phyloP scores from a whole-genome alignment of 2,329 filamentous ascomycete species.

The Calonectria crousiana region DNA sequence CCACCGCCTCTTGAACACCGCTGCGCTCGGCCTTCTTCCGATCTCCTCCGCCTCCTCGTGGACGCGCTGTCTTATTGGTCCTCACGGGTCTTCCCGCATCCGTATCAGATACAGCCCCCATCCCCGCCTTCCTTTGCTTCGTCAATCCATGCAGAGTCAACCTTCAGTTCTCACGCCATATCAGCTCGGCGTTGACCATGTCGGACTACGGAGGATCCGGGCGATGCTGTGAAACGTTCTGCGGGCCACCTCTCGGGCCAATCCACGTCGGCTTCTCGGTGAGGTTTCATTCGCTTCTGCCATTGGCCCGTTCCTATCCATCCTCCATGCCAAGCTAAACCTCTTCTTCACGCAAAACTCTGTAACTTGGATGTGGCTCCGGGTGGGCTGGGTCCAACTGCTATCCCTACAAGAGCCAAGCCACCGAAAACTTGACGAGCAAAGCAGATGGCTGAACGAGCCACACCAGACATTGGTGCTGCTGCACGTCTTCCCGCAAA shows the following conservation, averaged over 20 bases:
- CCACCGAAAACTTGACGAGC: not conserved
- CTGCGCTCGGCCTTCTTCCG: constrained; percentile 28
- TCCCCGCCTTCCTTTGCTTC: not conserved
- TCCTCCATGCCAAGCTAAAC: constrained; percentile 2
- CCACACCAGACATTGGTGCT: constrained; percentile 5
- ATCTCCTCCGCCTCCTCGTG: constrained; percentile 7
- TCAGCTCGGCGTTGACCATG: not conserved
- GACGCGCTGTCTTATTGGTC: not conserved
- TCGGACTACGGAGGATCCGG: constrained; percentile 1
- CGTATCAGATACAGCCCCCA: not conserved
- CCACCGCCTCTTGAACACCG: not conserved
- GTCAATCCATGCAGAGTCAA: not conserved
- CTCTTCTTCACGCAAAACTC: not conserved
- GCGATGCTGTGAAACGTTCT: constrained; percentile 33
- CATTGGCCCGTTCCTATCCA: constrained; percentile 35
- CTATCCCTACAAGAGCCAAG: constrained; percentile 15
- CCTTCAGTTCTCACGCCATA: constrained; percentile 16
- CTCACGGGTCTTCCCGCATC: constrained; percentile 16
- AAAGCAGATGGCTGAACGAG: constrained; percentile 1
- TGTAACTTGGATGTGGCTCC: constrained; percentile 26
- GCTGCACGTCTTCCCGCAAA: constrained; percentile 25
- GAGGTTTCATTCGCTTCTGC: constrained; percentile 28
- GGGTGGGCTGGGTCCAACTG: constrained; percentile 18
- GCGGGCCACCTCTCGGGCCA: constrained; percentile 26
- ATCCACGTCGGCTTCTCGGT: constrained; percentile 29